phyloP scores from a whole-genome alignment of 1,284 basidiomycete genomes.

The Ustilago cynodontis region DNA sequence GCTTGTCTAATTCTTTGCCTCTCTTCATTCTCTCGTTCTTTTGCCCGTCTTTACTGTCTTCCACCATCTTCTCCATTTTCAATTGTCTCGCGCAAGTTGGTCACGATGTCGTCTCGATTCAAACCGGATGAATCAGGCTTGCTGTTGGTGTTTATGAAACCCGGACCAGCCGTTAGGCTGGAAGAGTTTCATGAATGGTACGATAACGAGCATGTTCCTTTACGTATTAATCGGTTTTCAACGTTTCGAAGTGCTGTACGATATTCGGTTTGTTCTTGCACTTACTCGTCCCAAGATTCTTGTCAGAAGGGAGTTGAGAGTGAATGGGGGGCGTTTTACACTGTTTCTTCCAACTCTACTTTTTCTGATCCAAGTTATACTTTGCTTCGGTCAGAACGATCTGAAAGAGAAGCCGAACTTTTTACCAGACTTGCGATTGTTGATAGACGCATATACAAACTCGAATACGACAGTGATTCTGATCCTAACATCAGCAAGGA shows the following conservation, averaged over 20 bases:
- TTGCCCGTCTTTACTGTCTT: not conserved
- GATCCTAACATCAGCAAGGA: conserved; percentile 15
- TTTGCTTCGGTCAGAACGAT: conserved; percentile 64
- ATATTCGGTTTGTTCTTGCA: conserved; percentile 17
- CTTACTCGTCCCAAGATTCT: not conserved
- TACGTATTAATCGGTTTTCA: conserved; percentile 57
- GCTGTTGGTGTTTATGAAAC: conserved; percentile 65
- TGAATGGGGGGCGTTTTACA: conserved; percentile 69
- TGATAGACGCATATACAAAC: conserved; percentile 69
- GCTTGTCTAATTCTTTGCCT: too few species aligned
- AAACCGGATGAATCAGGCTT: conserved; percentile 55
- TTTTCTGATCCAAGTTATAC: conserved; percentile 69
- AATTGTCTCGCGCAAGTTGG: too few species aligned
- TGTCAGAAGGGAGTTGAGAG: conserved; percentile 14
- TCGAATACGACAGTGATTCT: conserved; percentile 52
- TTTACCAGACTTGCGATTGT: conserved; percentile 67
- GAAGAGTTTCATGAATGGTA: conserved; percentile 71
- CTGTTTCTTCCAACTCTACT: conserved; percentile 62
- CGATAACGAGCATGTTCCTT: conserved; percentile 71
- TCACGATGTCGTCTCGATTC: conserved; percentile 14
- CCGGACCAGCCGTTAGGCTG: conserved; percentile 55
- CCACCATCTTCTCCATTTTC: too few species aligned
- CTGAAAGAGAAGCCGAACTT: conserved; percentile 68
- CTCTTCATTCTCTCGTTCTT: too few species aligned
- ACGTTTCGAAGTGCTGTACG: conserved; percentile 35